Conservation (phyloP, 1,284 basidiomycete species). For the Puccinia polysora region DNA sequence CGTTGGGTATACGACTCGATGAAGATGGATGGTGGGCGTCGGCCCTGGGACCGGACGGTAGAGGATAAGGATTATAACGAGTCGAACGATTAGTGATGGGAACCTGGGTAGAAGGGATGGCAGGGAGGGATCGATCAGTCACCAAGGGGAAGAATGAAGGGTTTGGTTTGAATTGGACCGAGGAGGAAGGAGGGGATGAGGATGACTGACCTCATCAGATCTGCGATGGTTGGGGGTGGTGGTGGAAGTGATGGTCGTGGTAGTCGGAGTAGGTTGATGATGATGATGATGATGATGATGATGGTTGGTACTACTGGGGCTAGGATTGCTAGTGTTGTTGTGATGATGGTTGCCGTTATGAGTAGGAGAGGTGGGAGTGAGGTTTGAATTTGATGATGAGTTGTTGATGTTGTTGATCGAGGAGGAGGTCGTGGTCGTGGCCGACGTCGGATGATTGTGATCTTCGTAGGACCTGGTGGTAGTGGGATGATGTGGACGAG, state of each 20-base stretch:
- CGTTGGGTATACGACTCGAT: background rate
- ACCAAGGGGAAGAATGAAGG: too few relatives aligned
- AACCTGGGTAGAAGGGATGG: background rate
- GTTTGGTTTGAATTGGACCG: background rate
- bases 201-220: slow-evolving; percentile 9
- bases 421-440: too few relatives aligned
- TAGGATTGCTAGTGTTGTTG: background rate
- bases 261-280: too few relatives aligned
- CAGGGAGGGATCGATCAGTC: background rate
- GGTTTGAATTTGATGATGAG: too few relatives aligned
- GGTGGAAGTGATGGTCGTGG: background rate
- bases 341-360: background rate
- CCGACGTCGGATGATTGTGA: too few relatives aligned
- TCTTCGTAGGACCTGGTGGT: too few relatives aligned
- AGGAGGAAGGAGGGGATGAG: background rate
- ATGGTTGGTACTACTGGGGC: background rate
- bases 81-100: background rate
- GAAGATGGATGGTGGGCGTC: background rate
- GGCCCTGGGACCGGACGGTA: background rate
- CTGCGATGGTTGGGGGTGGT: slow-evolving; percentile 5
- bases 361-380: background rate
- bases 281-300: slow-evolving; percentile 3
- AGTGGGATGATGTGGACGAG: too few relatives aligned
- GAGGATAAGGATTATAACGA: slow-evolving; percentile 16
- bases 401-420: too few relatives aligned